These are phyloP conservation scores for Adansonia digitata DNA, from an alignment of 345 rosid species.

Conservation along the genomic window DNA sequence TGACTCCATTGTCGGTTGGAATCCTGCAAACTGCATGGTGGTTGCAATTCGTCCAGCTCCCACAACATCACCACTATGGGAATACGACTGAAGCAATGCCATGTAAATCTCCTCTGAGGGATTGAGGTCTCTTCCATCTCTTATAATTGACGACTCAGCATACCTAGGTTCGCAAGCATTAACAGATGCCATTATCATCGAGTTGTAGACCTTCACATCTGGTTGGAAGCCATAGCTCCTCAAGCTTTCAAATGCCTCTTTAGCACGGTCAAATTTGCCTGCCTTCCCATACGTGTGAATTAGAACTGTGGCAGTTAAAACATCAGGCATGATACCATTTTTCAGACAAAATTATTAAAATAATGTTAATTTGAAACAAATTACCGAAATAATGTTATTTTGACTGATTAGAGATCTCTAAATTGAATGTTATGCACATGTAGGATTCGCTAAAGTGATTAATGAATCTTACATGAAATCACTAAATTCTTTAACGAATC, in stretches of 20 bases:
- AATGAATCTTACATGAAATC: too few species aligned
- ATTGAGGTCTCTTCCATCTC: constrained; percentile 55
- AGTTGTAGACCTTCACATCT: constrained; percentile 44
- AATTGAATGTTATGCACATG: too few species aligned
- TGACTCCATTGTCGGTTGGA: constrained; percentile 42
- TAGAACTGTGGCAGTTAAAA: constrained; percentile 43
- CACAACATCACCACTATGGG: constrained; percentile 38
- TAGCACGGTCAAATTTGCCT: constrained; percentile 64
- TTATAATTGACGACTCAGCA: constrained; percentile 43
- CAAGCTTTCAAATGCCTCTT: constrained; percentile 58
- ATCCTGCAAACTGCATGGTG: constrained; percentile 46
- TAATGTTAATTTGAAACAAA: too few species aligned
- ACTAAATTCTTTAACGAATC: too few species aligned
- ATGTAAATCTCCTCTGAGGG: constrained; percentile 52
- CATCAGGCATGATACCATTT: constrained; percentile 55
- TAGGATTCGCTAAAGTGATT: too few species aligned
- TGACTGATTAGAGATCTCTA: too few species aligned
- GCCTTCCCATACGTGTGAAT: constrained; percentile 69
- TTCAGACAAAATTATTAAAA: too few species aligned
- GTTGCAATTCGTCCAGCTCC: constrained; percentile 43
- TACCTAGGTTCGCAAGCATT: constrained; percentile 50
- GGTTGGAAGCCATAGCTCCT: constrained; percentile 60
- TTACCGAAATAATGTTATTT: too few species aligned
- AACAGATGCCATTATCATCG: constrained; percentile 74
- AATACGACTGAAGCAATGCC: constrained; percentile 65